Evolutionary conservation across 2,329 filamentous ascomycete species (phyloP).

Genomic region (Calonectria pseudoturangicola): DNA sequence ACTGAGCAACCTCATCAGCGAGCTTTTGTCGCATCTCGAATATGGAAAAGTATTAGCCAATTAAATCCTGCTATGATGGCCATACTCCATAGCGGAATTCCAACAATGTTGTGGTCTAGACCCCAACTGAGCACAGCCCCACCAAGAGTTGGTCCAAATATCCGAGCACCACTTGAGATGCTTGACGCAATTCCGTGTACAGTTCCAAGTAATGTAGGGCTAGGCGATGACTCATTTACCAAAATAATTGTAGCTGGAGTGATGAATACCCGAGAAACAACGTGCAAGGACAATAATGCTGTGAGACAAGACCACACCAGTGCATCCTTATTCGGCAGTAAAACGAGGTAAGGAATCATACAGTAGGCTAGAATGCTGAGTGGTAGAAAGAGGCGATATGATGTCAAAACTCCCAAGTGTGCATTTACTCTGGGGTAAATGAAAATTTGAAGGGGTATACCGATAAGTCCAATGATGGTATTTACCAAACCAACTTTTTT

Average conservation of each 20-base stretch:
- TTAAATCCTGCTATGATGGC: slow-evolving; percentile 21
- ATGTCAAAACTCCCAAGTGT: slow-evolving; percentile 41
- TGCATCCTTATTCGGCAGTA: slow-evolving; percentile 41
- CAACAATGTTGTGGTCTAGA: slow-evolving; percentile 48
- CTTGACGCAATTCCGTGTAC: slow-evolving; percentile 53
- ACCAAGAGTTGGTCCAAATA: slow-evolving; percentile 50
- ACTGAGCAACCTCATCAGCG: not conserved
- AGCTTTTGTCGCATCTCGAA: not conserved
- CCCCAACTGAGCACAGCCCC: slow-evolving; percentile 52
- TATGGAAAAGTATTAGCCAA: slow-evolving; percentile 36
- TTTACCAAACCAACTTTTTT: slow-evolving; percentile 51
- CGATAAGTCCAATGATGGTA: slow-evolving; percentile 51
- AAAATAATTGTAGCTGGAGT: slow-evolving; percentile 52
- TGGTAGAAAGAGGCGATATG: slow-evolving; percentile 49
- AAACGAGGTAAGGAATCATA: slow-evolving; percentile 47
- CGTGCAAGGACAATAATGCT: slow-evolving; percentile 37
- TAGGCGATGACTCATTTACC: slow-evolving; percentile 52
- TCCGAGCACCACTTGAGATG: slow-evolving; percentile 49
- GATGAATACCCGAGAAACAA: slow-evolving; percentile 51
- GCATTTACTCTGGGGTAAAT: slow-evolving; percentile 47
- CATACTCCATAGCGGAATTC: slow-evolving; percentile 48
- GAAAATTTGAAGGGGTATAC: slow-evolving; percentile 50
- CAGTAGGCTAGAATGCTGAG: slow-evolving; percentile 50
- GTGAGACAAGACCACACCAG: slow-evolving; percentile 48
- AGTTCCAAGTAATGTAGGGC: slow-evolving; percentile 48